Evolutionary conservation across 2,329 filamentous ascomycete species (phyloP), one percentile per base, ranked within the genome.

Genomic region (Blastomyces gilchristii): DNA sequence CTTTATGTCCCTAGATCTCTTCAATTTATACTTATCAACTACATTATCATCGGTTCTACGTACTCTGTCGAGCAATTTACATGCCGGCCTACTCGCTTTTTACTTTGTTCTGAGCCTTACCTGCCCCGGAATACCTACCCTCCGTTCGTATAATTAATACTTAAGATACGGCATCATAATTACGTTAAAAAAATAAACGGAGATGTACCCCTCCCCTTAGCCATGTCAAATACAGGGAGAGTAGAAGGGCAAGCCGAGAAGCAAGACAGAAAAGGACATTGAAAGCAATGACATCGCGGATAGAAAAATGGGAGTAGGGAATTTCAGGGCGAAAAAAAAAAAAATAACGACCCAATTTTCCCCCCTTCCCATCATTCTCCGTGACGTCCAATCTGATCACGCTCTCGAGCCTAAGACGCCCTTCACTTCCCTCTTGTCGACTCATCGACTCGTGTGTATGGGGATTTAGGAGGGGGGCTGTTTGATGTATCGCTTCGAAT

Each of bases 401-500:
- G 11, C 59, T 11, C 41, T 39, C 47, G 6, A 47, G 45, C 16
- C 16, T 41, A 34, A 34, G 12, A 28, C 47, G 43, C 18, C 18
- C 18, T 18, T 45, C 41, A 16, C 31, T 45, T 43, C 22, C 50
- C 52, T 31, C 9, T 47, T 41, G 12, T 58, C 62, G 28, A 62
- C 28, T 34, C 16, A 22, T 22, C 41, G 49, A 61, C 34, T 9
- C 22, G 56, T 41, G 43, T n/a, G 37, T 61, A 47, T 49, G 39
- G 50, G n/a, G 5, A 5, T 45, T 31, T 43, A 41, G 37, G 54
- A 43, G 41, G n/a, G 31, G 50, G 47, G 47, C 47, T 47, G 8
- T 50, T 79, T 73, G 70, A 79, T 80, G 71, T 80, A 72, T 79
- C 78, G 78, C 78, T 72, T 75, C 77, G 74, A 78, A 80, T 80